These are phyloP conservation scores for Aspergillus nidulans DNA, from an alignment of 495 filamentous ascomycete species.

Conservation along the genomic window DNA sequence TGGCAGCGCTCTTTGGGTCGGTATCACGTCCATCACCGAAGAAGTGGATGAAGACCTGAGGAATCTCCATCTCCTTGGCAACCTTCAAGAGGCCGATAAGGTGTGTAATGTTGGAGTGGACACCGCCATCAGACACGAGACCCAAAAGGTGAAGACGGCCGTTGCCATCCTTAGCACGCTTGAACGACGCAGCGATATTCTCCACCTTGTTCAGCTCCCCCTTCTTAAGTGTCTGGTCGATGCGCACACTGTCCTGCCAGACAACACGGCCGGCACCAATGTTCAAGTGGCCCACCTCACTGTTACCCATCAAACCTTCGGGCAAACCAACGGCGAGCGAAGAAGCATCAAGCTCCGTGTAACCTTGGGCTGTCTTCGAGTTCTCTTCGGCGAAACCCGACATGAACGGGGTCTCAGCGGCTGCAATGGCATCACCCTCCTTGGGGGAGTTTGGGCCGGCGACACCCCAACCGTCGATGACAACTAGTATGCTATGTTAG, in stretches of 20 bases:
- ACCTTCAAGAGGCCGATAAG: constrained; percentile 80
- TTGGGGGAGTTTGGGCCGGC: constrained; percentile 69
- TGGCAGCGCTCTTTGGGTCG: constrained; percentile 84
- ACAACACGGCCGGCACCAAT: constrained; percentile 97
- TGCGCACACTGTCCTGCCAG: constrained; percentile 98
- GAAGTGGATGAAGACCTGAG: constrained; percentile 96
- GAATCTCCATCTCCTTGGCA: constrained; percentile 81
- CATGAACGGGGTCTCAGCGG: constrained; percentile 88
- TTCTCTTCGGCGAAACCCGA: constrained; percentile 62
- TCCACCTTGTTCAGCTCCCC: constrained; percentile 72
- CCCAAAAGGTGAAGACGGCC: constrained; percentile 90
- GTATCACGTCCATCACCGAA: constrained; percentile 98
- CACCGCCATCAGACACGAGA: constrained; percentile 89
- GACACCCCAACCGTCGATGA: constrained; percentile 98
- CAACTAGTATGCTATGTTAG: constrained; percentile 54
- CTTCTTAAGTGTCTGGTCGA: constrained; percentile 92
- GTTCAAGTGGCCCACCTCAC: constrained; percentile 96
- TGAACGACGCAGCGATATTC: constrained; percentile 71
- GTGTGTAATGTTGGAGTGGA: constrained; percentile 93
- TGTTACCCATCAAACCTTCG: constrained; percentile 97
- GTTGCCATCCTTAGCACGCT: constrained; percentile 78
- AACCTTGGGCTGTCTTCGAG: constrained; percentile 69
- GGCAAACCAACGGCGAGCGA: constrained; percentile 93
- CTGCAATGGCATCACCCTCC: constrained; percentile 89
- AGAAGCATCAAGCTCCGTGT: constrained; percentile 86